Percentiles rank a stretch among this genome's conserved stretches.
phyloP scores from a whole-genome alignment of 257 asterid genomes.

The Jacaranda mimosifolia region DNA sequence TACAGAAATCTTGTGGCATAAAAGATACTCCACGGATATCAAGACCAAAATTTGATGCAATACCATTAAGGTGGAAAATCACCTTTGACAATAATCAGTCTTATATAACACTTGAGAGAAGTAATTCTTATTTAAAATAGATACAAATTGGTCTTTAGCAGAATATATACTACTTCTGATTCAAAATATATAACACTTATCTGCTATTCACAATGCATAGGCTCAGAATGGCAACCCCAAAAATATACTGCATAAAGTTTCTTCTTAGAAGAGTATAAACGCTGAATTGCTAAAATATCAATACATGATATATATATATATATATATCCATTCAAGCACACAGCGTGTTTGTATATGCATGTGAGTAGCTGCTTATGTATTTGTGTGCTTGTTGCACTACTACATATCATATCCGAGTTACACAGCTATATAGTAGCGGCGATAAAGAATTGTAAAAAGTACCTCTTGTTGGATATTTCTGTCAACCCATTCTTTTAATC shows the following conservation, averaged over 20 bases:
- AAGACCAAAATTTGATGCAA: constrained; percentile 14
- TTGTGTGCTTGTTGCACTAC: neutral
- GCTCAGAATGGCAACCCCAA: too few relatives aligned
- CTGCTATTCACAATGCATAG: neutral
- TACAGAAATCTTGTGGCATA: neutral
- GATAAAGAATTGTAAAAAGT: constrained; percentile 27
- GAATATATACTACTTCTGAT: constrained; percentile 2
- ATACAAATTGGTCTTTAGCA: neutral
- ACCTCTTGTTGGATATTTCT: constrained; percentile 99
- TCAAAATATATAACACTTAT: too few relatives aligned
- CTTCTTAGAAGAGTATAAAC: neutral
- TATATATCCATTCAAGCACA: neutral
- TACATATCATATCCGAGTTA: neutral
- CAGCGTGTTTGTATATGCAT: neutral
- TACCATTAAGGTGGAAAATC: constrained; percentile 3
- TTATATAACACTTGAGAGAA: neutral
- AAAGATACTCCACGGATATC: neutral
- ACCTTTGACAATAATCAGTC: neutral
- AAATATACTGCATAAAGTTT: constrained; percentile 1
- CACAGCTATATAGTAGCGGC: neutral
- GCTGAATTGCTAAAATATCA: neutral
- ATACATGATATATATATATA: neutral
- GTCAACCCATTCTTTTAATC: constrained; percentile 91
- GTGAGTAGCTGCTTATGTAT: neutral
- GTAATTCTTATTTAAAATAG: neutral